Base-by-base conservation (phyloP, 2,329 filamentous ascomycete species). In the Bipolaris bicolor region DNA sequence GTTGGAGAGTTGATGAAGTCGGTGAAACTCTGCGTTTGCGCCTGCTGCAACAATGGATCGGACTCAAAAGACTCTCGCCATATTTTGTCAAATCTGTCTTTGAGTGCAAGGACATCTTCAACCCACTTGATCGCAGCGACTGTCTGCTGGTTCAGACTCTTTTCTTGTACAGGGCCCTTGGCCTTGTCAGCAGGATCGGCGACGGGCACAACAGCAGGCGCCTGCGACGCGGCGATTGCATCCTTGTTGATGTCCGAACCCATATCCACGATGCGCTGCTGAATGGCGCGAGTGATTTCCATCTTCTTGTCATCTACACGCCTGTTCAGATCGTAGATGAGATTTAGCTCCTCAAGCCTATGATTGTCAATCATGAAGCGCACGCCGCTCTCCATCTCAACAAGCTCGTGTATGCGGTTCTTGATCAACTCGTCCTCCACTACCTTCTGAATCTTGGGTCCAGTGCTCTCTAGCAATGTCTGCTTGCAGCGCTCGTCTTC, bases 61-160 rank as follows among this genome's bases (percentile, higher is more conserved):
- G 85, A 82, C 20, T 83, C 76, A 73, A 98, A 96, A 41, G 93
- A 91, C 10, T 79, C 76, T 40, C 79, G 80, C 86, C 89, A 92
- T 58, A 99, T 85, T 11, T 78, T 83, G 74, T 98, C 93, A 68
- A 97, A 98, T 72, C 95, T 96, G 66, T 90, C 88, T 76, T 98
- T 97, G 26, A 99, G 81, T 16, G 79, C 78, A 46, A 99, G 80
- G 2, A 98, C 90, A 67, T 97, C 92, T 67, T 96, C 91, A 2
- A 98, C 94, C 95, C 95, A 99, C 69, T 90, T 91, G 67, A 98
- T 90, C 0, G 95, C 95, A 1, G 92, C 90, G 0, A 87, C 85
- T 0, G 95, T 98, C 71, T 93, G 89, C 73, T 92, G 89, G 26
- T 91, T 93, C 7, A 88, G 80, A 1, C 76, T 62, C 72, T 78